These are phyloP conservation scores for Salix brachista DNA, from an alignment of 345 rosid genomes.

Conservation along the genomic window DNA sequence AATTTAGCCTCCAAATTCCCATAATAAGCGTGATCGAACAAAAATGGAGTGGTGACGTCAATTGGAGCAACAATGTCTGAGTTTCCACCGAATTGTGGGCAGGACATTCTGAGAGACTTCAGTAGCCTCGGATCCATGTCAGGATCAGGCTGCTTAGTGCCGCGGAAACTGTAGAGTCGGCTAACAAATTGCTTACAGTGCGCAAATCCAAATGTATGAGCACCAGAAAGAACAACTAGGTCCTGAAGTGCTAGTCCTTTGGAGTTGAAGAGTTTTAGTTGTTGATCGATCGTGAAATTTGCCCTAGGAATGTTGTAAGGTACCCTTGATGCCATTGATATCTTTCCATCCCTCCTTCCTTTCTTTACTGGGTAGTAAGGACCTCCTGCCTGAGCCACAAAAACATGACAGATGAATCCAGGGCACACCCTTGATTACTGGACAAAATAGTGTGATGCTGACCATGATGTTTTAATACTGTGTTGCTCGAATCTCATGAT, in stretches of 20 bases:
- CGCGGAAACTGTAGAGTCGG: constrained; percentile 56
- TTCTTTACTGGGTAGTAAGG: constrained; percentile 78
- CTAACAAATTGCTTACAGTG: constrained; percentile 56
- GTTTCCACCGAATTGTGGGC: constrained; percentile 54
- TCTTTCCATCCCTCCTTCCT: constrained; percentile 75
- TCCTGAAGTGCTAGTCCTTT: constrained; percentile 65
- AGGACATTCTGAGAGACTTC: constrained; percentile 66
- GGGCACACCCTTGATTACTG: not conserved
- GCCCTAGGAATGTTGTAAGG: constrained; percentile 48
- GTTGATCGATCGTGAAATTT: constrained; percentile 66
- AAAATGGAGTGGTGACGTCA: constrained; percentile 71
- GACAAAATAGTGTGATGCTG: not conserved
- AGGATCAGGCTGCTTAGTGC: constrained; percentile 61
- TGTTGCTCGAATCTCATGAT: not conserved
- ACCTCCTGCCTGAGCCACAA: constrained; percentile 54
- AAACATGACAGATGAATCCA: not conserved
- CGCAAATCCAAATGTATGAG: constrained; percentile 83
- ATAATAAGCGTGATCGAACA: constrained; percentile 64
- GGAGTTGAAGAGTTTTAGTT: constrained; percentile 59
- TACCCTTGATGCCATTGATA: constrained; percentile 60
- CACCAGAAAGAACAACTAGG: constrained; percentile 71
- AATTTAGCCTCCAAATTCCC: constrained; percentile 46
- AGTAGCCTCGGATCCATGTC: constrained; percentile 52
- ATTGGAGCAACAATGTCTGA: constrained; percentile 53
- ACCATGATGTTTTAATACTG: not conserved